Percentiles rank a stretch among this genome's conserved stretches.
These are phyloP conservation scores for Pyrenochaeta sp. DNA, from an alignment of 2,329 filamentous ascomycete genomes.

Conservation along the genomic window DNA sequence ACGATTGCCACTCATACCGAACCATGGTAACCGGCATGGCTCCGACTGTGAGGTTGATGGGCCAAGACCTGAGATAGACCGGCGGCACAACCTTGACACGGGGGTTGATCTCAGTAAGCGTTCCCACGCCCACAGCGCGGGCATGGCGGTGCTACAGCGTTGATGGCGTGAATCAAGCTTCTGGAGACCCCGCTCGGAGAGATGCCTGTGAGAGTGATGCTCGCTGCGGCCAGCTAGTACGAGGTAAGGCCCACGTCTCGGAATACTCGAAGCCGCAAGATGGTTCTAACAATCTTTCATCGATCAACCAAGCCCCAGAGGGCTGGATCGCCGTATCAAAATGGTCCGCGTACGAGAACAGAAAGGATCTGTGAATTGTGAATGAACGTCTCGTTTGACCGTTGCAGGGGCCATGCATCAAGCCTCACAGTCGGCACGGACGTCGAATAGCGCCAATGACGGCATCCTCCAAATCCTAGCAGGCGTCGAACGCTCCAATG, in stretches of 20 bases:
- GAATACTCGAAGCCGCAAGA: constrained; percentile 24
- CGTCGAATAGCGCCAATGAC: constrained; percentile 16
- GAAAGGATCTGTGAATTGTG: constrained; percentile 16
- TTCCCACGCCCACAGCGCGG: constrained; percentile 4
- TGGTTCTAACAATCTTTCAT: constrained; percentile 16
- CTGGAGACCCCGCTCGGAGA: constrained; percentile 34
- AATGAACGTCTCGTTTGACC: constrained; percentile 24
- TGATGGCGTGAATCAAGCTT: constrained; percentile 19
- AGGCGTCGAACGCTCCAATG: constrained; percentile 2
- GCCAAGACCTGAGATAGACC: constrained; percentile 19
- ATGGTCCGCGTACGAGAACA: constrained; percentile 24
- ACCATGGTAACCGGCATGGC: constrained; percentile 6
- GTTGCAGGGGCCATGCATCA: constrained; percentile 16
- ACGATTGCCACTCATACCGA: constrained; percentile 6
- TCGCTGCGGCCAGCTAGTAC: constrained; percentile 32
- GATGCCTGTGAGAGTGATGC: constrained; percentile 22
- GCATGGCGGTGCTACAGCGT: constrained; percentile 24
- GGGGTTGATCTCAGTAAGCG: constrained; percentile 18
- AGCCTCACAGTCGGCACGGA: constrained; percentile 11
- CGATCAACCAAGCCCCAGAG: constrained; percentile 28
- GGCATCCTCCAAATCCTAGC: constrained; percentile 6
- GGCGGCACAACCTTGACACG: constrained; percentile 3
- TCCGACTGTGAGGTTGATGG: constrained; percentile 14
- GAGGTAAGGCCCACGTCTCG: constrained; percentile 29
- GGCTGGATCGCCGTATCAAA: constrained; percentile 27